Percentiles rank a stretch among this genome's conserved stretches.
phyloP scores from a whole-genome alignment of 345 rosid species.

The Isatis tinctoria region DNA sequence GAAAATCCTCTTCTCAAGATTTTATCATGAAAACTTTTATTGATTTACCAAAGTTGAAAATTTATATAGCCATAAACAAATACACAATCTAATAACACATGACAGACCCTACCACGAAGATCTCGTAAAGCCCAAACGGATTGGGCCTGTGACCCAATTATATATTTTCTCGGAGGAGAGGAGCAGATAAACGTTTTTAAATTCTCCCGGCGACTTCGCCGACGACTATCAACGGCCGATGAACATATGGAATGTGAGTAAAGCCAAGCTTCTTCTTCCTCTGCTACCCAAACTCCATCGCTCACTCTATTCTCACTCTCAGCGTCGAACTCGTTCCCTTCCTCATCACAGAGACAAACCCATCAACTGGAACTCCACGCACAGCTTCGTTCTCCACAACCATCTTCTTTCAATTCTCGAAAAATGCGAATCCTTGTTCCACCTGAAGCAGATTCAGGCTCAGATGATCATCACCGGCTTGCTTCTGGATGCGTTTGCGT shows the following conservation, averaged over 20 bases:
- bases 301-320: constrained; percentile 13
- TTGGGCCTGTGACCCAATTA: not conserved
- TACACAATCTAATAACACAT: too few relatives aligned
- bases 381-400: constrained; percentile 42
- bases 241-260: constrained; percentile 34
- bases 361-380: constrained; percentile 41
- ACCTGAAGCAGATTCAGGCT: constrained; percentile 71
- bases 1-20: too few relatives aligned
- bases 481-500: constrained; percentile 48
- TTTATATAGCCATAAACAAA: too few relatives aligned
- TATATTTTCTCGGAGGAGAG: not conserved
- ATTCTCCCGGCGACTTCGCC: not conserved
- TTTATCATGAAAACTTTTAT: too few relatives aligned
- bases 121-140: not conserved
- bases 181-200: not conserved
- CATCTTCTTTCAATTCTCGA: constrained; percentile 59
- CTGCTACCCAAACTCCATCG: constrained; percentile 10
- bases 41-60: too few relatives aligned
- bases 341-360: constrained; percentile 41
- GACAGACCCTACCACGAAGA: too few relatives aligned
- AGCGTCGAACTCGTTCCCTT: constrained; percentile 38
- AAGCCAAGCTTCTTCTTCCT: constrained; percentile 23
- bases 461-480: constrained; percentile 53
- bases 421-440: constrained; percentile 48
- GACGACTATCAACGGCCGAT: constrained; percentile 33